Percentiles rank a stretch among this genome's conserved stretches.
These are phyloP conservation scores for Nemania sp. DNA, from an alignment of 2,329 filamentous ascomycete genomes.

Conservation along the genomic window DNA sequence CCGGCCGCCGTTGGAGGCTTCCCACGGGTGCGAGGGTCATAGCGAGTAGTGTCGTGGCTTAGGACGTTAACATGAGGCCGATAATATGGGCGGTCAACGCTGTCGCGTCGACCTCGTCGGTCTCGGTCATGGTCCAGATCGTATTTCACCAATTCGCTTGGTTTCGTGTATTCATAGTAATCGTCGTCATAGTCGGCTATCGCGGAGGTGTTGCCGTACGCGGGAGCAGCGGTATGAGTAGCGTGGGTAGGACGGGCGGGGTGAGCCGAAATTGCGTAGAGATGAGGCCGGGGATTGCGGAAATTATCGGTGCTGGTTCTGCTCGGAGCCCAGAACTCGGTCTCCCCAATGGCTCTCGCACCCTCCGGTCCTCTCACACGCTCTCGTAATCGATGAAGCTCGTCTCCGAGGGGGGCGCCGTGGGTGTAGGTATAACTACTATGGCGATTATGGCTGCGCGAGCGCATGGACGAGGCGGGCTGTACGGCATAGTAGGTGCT, in stretches of 20 bases:
- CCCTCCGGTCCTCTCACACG: slow-evolving; percentile 42
- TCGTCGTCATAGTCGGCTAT: slow-evolving; percentile 59
- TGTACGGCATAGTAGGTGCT: slow-evolving; percentile 57
- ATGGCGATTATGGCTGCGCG: slow-evolving; percentile 51
- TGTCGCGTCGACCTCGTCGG: slow-evolving; percentile 54
- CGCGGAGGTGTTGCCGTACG: slow-evolving; percentile 41
- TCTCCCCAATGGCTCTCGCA: slow-evolving; percentile 41
- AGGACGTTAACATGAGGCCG: slow-evolving; percentile 58
- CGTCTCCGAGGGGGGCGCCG: slow-evolving; percentile 56
- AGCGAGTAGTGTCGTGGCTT: slow-evolving; percentile 53
- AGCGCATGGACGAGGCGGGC: slow-evolving; percentile 61
- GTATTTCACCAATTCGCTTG: slow-evolving; percentile 64
- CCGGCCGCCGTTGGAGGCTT: slow-evolving; percentile 73
- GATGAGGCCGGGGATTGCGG: slow-evolving; percentile 51
- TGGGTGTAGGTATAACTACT: slow-evolving; percentile 46
- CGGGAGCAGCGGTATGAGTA: slow-evolving; percentile 25
- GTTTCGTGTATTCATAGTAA: slow-evolving; percentile 67
- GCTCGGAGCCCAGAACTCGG: slow-evolving; percentile 45
- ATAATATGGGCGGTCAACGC: slow-evolving; percentile 59
- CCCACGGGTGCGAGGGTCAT: slow-evolving; percentile 49
- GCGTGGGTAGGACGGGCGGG: slow-evolving; percentile 32
- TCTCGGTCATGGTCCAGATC: slow-evolving; percentile 59
- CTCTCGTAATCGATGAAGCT: slow-evolving; percentile 55
- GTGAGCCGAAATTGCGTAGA: slow-evolving; percentile 51
- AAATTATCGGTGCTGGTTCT: slow-evolving; percentile 50